Evolutionary conservation across 768 basidiomycete genomes (phyloP), one percentile per base, ranked within the genome.

Genomic region (Rhodotorula sphaerocarpa): DNA sequence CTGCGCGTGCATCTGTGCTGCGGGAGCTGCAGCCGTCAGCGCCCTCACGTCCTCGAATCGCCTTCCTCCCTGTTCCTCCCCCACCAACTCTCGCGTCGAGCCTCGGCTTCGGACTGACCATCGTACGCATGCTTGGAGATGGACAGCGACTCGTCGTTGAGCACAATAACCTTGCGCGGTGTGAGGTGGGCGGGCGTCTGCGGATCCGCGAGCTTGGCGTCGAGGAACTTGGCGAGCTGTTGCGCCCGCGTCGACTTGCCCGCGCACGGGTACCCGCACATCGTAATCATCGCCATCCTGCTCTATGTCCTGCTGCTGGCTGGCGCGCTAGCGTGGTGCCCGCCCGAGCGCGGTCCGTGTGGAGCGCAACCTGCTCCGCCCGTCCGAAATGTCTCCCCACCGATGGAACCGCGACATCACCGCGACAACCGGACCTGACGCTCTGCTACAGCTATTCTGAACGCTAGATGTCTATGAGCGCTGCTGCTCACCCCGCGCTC

Each of bases 241-340:
- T 73, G 63, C 3, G 85, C 86, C 41, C 90, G 78, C n/a, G 74
- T 78, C 2, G 87, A 81, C 77, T 99, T 99, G 59, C 93, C 92
- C 45, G 86, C 85, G 68, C 80, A 84, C 0, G 93, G 93, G 76
- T 81, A 92, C 21, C 93, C 93, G 33, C 87, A 81, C 44, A 97
- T 78, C 3, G 90, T 93, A 69, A 99, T 79, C 45, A 95, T 80
- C n/a, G 93, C 90, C 93, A 96, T 95, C 20, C 18, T 31, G 31
- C 6, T 16, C 2, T 34, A 14, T 4, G 50, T 16, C 16, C 9
- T 16, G 36, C 36, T 39, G 36, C 36, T 39, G 16, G 36, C 36
- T 39, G 16, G 16, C 16, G 36, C 9, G 36, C 36, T 39, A n/a
- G n/a, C n/a, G n/a, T n/a, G n/a, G n/a, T n/a, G n/a, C n/a, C n/a